These are phyloP conservation scores for Nothophoma quercina DNA, from an alignment of 2,329 filamentous ascomycete genomes.

Conservation along the genomic window DNA sequence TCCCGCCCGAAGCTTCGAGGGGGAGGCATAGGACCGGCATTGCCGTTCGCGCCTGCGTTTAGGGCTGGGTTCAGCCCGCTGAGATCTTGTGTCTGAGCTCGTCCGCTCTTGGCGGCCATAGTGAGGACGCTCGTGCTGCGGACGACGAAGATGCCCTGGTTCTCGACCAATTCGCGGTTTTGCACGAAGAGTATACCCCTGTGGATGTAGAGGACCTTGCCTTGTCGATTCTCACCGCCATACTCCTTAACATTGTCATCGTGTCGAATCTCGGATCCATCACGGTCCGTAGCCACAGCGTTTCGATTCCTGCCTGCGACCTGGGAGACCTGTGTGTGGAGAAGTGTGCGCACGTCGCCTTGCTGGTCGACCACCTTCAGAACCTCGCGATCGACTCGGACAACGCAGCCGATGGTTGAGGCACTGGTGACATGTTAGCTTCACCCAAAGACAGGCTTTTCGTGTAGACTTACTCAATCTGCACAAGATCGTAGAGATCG, in stretches of 20 bases:
- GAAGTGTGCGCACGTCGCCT: constrained; percentile 78
- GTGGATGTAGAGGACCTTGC: constrained; percentile 92
- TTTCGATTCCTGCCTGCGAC: constrained; percentile 83
- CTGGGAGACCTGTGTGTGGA: constrained; percentile 91
- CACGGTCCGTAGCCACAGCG: constrained; percentile 89
- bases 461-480: constrained; percentile 72
- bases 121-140: constrained; percentile 86
- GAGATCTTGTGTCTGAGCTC: constrained; percentile 75
- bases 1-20: constrained; percentile 80
- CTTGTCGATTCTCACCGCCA: constrained; percentile 82
- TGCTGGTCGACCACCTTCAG: constrained; percentile 91
- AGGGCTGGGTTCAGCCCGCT: constrained; percentile 88
- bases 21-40: constrained; percentile 66
- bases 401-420: constrained; percentile 88
- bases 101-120: constrained; percentile 91
- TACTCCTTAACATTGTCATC: constrained; percentile 94
- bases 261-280: constrained; percentile 88
- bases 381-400: constrained; percentile 94
- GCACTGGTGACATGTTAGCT: constrained; percentile 57
- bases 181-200: constrained; percentile 91
- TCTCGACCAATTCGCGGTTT: constrained; percentile 83
- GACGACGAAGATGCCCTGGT: constrained; percentile 88
- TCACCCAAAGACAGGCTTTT: constrained; percentile 2
- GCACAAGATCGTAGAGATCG: constrained; percentile 90
- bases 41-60: constrained; percentile 64